Base-by-base conservation (phyloP, 129 eudicot species). In the Artemisia tridentata region DNA sequence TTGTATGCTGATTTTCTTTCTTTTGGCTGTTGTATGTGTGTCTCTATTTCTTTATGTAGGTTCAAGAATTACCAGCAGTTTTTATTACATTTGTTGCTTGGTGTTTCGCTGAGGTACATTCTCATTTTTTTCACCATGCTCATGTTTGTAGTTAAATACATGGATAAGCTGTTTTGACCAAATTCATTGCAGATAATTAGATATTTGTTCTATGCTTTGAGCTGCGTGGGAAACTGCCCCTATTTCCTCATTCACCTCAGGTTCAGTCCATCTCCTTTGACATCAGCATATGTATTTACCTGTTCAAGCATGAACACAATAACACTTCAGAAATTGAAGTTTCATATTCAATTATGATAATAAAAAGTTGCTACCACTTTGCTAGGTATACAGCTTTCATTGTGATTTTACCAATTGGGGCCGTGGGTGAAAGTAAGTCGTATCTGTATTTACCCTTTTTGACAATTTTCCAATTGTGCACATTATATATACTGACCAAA, bases 301-400 rank as follows among this genome's bases (percentile, higher is more conserved):
- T 57, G 56, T 4, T 55, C 34, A 5, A 23, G 6, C 57, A 34
- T 54, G 21, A 38, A 68, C 25, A 43, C 8, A 27, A n/a, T 7
- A 17, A 58, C 67, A 46, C 29, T 38, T 68, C 18, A 17, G 20
- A 53, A 64, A 68, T 17, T 7, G 63, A 62, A 46, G 47, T 62
- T 79, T 47, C 47, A 52, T 23, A 29, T 34, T 62, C 57, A 63
- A n/a, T 65, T 71, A 16, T 43, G 10, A 19, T 21, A 45, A 63
- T 63, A 64, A 63, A 54, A 63, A 34, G 15, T 29, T 74, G 9
- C 61, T 82, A 21, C 3, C 46, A 11, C 74, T 73, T 27, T 31
- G 11, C 57, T 76, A 93, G 99, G 92, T 93, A 93, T 81, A 93
- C 96, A 72, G 84, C 80, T 48, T 93, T 93, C 84, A 85, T 93